These are phyloP conservation scores for Phytophthora agathidicida DNA, from an alignment of 352 stramenopile species.

Conservation along the genomic window DNA sequence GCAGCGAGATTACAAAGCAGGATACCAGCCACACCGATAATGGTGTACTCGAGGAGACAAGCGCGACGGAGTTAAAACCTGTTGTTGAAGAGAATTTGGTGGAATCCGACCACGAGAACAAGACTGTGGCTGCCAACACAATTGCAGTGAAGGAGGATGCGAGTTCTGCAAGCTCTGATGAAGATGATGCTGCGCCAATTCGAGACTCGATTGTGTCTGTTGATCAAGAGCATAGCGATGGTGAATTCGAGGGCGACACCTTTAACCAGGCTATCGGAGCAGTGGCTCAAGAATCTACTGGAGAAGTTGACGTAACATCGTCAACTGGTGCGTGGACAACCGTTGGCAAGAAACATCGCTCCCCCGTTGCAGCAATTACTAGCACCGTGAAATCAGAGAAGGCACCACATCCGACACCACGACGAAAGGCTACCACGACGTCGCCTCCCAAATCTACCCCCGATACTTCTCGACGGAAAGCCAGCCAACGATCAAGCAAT, in stretches of 20 bases:
- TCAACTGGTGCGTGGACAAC: conserved; percentile 68
- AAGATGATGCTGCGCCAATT: conserved; percentile 24
- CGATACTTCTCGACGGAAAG: conserved; percentile 18
- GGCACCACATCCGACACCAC: not conserved
- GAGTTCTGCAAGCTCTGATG: conserved; percentile 22
- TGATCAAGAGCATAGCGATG: conserved; percentile 19
- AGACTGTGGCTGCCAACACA: not conserved
- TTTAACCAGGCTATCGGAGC: not conserved
- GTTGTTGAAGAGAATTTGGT: not conserved
- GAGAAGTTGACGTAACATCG: not conserved
- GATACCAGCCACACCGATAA: not conserved
- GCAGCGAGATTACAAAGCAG: not conserved
- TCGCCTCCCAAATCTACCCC: conserved; percentile 10
- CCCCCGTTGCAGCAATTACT: conserved; percentile 14
- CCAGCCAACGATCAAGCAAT: conserved; percentile 13
- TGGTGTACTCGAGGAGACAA: not conserved
- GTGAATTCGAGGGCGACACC: conserved; percentile 7
- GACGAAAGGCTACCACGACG: conserved; percentile 8
- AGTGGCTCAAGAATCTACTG: not conserved
- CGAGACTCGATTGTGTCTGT: conserved; percentile 16
- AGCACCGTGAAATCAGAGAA: conserved; percentile 16
- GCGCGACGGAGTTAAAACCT: not conserved
- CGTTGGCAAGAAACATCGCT: conserved; percentile 71
- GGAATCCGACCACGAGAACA: not conserved
- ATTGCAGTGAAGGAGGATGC: conserved; percentile 16